Conservation (phyloP, 352 stramenopile species). For the Phytopythium aichiense region DNA sequence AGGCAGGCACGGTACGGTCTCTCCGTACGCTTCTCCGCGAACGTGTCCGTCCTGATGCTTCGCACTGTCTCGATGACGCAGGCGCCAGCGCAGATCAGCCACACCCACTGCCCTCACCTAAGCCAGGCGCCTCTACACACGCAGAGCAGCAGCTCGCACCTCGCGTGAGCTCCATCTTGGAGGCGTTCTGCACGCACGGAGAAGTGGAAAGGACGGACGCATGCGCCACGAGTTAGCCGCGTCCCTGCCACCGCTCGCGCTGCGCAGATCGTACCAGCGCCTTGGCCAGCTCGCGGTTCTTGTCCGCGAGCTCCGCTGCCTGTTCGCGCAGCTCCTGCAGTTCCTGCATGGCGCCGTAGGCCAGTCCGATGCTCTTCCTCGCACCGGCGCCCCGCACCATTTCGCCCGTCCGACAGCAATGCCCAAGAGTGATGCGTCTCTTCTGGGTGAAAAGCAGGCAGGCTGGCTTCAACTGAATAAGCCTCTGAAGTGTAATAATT, state of each 20-base stretch:
- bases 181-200: slow-evolving; percentile 33
- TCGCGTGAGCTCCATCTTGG: slow-evolving; percentile 50
- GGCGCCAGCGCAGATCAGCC: not conserved
- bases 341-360: slow-evolving; percentile 64
- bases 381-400: not conserved
- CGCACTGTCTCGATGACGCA: slow-evolving; percentile 15
- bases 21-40: slow-evolving; percentile 26
- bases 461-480: no score
- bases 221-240: not conserved
- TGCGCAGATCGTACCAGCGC: slow-evolving; percentile 24
- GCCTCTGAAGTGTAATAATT: no score
- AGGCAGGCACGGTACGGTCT: not conserved
- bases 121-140: not conserved
- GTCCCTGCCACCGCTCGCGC: slow-evolving; percentile 8
- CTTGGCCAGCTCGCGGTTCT: slow-evolving; percentile 62
- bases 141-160: slow-evolving; percentile 14
- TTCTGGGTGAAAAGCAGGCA: not conserved
- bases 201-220: slow-evolving; percentile 3
- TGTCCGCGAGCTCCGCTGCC: slow-evolving; percentile 34
- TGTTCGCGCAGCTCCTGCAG: slow-evolving; percentile 49
- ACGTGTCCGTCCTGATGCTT: slow-evolving; percentile 16
- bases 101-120: not conserved
- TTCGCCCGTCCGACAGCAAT: not conserved
- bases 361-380: slow-evolving; percentile 33
- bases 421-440: not conserved